Evolutionary conservation across 352 stramenopile genomes (phyloP).

Genomic region (Pythium grandisporangium): DNA sequence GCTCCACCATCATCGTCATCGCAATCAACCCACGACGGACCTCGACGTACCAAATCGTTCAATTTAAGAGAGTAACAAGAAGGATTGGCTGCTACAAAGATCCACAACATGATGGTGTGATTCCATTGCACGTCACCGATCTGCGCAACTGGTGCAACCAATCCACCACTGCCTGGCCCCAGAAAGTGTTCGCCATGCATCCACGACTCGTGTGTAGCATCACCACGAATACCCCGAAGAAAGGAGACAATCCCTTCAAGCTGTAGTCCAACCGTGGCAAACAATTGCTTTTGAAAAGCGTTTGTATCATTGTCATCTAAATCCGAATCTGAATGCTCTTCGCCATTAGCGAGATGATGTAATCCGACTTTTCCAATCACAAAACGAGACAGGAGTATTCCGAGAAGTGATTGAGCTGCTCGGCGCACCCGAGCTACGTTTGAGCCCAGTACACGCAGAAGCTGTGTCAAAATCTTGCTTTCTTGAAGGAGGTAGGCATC

Average conservation of each 20-base stretch:
- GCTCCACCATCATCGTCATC: constrained; percentile 11
- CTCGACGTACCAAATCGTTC: constrained; percentile 51
- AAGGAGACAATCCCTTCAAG: constrained; percentile 36
- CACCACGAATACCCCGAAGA: constrained; percentile 4
- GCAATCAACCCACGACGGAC: constrained; percentile 33
- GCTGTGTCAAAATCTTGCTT: constrained; percentile 38
- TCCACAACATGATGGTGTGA: constrained; percentile 72
- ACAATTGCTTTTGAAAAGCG: constrained; percentile 58
- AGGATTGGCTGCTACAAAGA: constrained; percentile 34
- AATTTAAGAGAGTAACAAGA: constrained; percentile 51
- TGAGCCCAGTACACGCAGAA: constrained; percentile 44
- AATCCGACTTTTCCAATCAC: constrained; percentile 23
- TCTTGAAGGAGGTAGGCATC: constrained; percentile 65
- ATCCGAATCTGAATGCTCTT: constrained; percentile 1
- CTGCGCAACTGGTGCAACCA: constrained; percentile 22
- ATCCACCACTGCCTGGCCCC: constrained; percentile 22
- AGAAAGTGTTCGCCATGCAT: constrained; percentile 17
- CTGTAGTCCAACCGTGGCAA: constrained; percentile 55
- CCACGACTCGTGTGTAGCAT: neutral
- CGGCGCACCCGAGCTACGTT: constrained; percentile 28
- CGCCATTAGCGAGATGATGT: too few relatives aligned
- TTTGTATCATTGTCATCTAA: constrained; percentile 23
- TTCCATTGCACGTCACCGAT: constrained; percentile 41
- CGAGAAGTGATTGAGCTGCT: constrained; percentile 42
- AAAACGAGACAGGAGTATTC: constrained; percentile 56